Conservation (phyloP, 1,139 yeast species). For the Candida sp. region DNA sequence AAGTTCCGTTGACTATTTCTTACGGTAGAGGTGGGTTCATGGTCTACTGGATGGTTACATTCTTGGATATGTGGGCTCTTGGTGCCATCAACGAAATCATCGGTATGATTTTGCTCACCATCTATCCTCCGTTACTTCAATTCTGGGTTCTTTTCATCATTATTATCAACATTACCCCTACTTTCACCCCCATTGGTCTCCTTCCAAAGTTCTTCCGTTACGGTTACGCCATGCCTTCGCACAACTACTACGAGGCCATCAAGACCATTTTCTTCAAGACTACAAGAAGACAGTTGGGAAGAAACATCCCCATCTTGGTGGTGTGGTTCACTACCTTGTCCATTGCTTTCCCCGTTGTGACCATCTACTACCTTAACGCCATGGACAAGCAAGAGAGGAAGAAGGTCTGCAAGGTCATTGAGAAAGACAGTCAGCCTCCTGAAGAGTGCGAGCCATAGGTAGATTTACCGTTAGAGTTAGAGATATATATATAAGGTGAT, state of each 20-base stretch:
- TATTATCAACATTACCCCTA: conserved; percentile 39
- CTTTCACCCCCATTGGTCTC: conserved; percentile 41
- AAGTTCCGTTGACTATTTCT: conserved; percentile 40
- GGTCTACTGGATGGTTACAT: conserved; percentile 49
- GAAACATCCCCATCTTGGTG: conserved; percentile 37
- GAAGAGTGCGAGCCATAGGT: neutral
- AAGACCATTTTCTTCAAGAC: conserved; percentile 42
- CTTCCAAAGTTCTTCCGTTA: conserved; percentile 36
- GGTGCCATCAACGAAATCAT: conserved; percentile 45
- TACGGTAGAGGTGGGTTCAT: conserved; percentile 47
- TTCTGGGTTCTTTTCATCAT: conserved; percentile 50
- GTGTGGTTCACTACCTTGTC: conserved; percentile 36
- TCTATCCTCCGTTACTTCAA: conserved; percentile 44
- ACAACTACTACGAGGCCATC: conserved; percentile 40
- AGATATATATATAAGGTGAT: too few relatives aligned
- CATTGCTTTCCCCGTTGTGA: conserved; percentile 45
- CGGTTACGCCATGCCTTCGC: conserved; percentile 44
- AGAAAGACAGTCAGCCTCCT: neutral
- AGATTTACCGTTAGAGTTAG: too few relatives aligned
- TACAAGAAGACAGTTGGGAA: conserved; percentile 40
- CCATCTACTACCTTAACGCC: conserved; percentile 27
- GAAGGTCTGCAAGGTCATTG: neutral
- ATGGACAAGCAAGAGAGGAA: conserved; percentile 26
- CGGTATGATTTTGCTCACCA: conserved; percentile 33
- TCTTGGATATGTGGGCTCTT: conserved; percentile 47